phyloP scores from a whole-genome alignment of 2,329 filamentous ascomycete genomes.

The Fusarium sp. region DNA sequence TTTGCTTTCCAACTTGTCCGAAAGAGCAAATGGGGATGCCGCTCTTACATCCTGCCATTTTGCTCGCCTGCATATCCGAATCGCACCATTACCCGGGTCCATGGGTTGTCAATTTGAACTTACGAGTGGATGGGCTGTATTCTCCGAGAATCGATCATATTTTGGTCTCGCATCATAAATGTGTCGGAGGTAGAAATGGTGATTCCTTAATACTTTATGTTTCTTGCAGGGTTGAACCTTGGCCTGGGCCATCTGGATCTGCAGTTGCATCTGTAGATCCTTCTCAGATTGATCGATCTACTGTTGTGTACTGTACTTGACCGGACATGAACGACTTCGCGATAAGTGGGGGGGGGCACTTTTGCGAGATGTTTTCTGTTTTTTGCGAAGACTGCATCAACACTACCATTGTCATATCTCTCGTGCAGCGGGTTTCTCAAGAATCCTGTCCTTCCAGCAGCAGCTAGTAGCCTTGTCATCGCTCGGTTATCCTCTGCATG shows the following conservation, averaged over 20 bases:
- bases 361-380: not conserved
- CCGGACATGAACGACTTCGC: not conserved
- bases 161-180: not conserved
- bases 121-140: not conserved
- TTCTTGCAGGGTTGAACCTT: not conserved
- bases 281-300: not conserved
- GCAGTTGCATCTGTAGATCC: not conserved
- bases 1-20: not conserved
- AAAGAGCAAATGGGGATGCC: not conserved
- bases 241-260: not conserved
- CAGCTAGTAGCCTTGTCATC: not conserved
- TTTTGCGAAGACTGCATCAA: not conserved
- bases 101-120: slow-evolving; percentile 1
- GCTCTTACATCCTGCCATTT: not conserved
- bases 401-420: not conserved
- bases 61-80: slow-evolving; percentile 14
- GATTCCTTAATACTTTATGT: not conserved
- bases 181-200: not conserved
- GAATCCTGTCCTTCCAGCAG: not conserved
- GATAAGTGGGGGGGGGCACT: not conserved
- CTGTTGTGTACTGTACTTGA: not conserved
- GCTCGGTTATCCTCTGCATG: not conserved
- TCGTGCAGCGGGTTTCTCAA: not conserved
- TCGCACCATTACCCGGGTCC: slow-evolving; percentile 22
- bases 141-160: slow-evolving; percentile 12